These are phyloP conservation scores for Pittosporum tobira DNA, from an alignment of 129 eudicot species.

Conservation along the genomic window DNA sequence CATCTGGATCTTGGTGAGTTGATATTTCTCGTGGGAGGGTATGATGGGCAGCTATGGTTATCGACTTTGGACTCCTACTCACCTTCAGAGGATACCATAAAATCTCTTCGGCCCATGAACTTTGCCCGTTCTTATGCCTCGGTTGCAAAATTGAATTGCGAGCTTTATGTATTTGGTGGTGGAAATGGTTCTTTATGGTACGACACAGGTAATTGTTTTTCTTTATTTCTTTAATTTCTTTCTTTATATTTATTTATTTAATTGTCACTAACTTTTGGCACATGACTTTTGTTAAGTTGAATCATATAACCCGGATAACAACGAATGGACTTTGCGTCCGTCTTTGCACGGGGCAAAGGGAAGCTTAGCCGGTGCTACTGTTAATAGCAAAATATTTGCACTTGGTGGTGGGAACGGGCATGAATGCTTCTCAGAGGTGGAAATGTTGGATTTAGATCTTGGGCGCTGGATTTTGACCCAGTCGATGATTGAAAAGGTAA, in stretches of 20 bases:
- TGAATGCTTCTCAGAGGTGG: conserved; percentile 52
- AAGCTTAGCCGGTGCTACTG: conserved; percentile 62
- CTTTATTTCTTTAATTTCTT: conserved; percentile 1
- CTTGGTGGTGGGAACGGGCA: conserved; percentile 70
- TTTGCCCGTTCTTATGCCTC: conserved; percentile 49
- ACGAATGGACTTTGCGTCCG: conserved; percentile 57
- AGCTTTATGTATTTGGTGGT: conserved; percentile 72
- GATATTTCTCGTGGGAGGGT: conserved; percentile 65
- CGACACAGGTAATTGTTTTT: conserved; percentile 54
- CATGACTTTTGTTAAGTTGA: conserved; percentile 43
- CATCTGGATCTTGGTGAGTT: conserved; percentile 26
- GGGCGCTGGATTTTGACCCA: conserved; percentile 63
- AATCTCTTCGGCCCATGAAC: conserved; percentile 52
- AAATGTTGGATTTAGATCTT: conserved; percentile 63
- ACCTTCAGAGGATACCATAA: conserved; percentile 35
- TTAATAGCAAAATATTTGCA: conserved; percentile 56
- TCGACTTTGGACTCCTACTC: conserved; percentile 53
- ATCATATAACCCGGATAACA: conserved; percentile 37
- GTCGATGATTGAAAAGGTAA: conserved; percentile 80
- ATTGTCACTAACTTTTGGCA: conserved; percentile 2
- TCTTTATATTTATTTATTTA: background rate
- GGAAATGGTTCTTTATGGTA: conserved; percentile 56
- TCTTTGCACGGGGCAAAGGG: conserved; percentile 50
- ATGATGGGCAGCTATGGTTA: conserved; percentile 59
- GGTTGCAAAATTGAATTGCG: conserved; percentile 44